Evolutionary conservation across 2,329 filamentous ascomycete species (phyloP).

Genomic region (Ophiocordyceps unilateralis): DNA sequence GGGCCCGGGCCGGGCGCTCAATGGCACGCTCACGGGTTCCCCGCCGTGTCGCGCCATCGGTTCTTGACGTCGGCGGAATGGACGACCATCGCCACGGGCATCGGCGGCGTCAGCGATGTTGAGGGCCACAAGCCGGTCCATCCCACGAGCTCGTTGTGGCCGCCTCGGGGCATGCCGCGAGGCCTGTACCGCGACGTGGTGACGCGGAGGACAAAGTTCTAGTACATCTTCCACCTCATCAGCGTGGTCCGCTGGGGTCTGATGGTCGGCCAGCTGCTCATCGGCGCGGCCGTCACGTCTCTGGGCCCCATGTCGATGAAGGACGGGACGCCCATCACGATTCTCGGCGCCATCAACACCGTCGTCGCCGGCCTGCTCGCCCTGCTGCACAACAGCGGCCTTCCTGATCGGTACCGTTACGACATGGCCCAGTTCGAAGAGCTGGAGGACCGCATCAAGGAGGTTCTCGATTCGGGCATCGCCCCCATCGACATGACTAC

Average conservation of each 20-base stretch:
- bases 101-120: conserved; percentile 27
- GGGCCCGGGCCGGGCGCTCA: not conserved
- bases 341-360: conserved; percentile 33
- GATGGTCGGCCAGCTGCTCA: conserved; percentile 29
- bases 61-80: conserved; percentile 27
- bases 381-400: conserved; percentile 33
- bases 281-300: conserved; percentile 31
- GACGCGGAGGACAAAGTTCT: conserved; percentile 24
- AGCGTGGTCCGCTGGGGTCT: conserved; percentile 25
- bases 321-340: conserved; percentile 24
- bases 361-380: conserved; percentile 31
- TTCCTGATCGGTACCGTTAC: conserved; percentile 32
- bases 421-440: conserved; percentile 30
- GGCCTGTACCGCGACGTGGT: conserved; percentile 33
- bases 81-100: conserved; percentile 26
- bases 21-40: conserved; percentile 4
- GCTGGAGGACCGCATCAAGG: conserved; percentile 31
- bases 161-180: conserved; percentile 26
- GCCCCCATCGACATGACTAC: conserved; percentile 22
- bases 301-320: conserved; percentile 24
- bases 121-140: conserved; percentile 25
- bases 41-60: conserved; percentile 13
- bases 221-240: conserved; percentile 25
- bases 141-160: conserved; percentile 24
- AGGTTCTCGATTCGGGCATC: conserved; percentile 29